Conservation (phyloP, 768 basidiomycete genomes). For the Hygrocybe punicea region DNA sequence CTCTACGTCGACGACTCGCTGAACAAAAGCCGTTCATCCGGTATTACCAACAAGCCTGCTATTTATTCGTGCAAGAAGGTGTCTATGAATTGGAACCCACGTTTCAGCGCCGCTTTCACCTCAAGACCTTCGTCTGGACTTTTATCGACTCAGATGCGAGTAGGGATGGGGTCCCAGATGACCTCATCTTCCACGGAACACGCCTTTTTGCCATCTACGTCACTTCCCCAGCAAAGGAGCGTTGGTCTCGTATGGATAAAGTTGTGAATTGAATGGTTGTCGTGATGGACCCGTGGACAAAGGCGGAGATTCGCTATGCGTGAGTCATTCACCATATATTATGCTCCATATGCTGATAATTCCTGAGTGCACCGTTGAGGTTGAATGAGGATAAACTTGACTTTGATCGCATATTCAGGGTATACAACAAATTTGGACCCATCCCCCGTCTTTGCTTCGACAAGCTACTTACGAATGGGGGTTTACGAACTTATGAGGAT, state of each 20-base stretch:
- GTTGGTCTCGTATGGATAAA: constrained; percentile 3
- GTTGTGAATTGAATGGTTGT: constrained; percentile 9
- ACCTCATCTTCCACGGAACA: constrained; percentile 10
- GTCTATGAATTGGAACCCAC: constrained; percentile 9
- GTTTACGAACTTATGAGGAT: neutral
- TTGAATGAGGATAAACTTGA: neutral
- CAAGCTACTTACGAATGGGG: neutral
- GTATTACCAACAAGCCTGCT: constrained; percentile 4
- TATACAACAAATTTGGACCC: constrained; percentile 14
- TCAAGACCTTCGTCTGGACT: constrained; percentile 1
- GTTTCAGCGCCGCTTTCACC: constrained; percentile 12
- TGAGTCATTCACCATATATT: constrained; percentile 6
- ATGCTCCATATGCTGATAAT: neutral
- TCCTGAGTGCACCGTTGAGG: neutral
- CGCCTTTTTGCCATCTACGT: constrained; percentile 13
- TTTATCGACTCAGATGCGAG: constrained; percentile 12
- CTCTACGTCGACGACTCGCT: constrained; percentile 10
- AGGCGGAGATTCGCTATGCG: constrained; percentile 9
- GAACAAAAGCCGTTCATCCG: constrained; percentile 8
- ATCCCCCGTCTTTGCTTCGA: constrained; percentile 12
- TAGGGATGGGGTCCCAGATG: constrained; percentile 14
- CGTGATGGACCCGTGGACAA: too few species aligned
- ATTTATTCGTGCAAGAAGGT: constrained; percentile 19
- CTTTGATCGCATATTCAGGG: neutral
- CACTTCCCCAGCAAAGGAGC: constrained; percentile 5